phyloP scores from a whole-genome alignment of 2,329 filamentous ascomycete genomes.

The Aspergillus floridensis region DNA sequence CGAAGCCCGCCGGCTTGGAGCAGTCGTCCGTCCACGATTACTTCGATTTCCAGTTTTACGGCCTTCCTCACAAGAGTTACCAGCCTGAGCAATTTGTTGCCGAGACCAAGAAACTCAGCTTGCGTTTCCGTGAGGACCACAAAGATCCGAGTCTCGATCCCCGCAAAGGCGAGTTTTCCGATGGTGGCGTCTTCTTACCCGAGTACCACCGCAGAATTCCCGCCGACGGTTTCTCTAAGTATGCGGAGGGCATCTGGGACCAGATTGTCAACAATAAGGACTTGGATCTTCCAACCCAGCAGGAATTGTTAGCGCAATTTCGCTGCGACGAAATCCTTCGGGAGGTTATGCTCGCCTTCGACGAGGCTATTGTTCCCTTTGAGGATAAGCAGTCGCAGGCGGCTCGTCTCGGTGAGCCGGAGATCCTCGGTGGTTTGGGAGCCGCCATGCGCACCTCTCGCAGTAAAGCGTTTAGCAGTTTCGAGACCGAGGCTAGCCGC shows the following conservation, averaged over 20 bases:
- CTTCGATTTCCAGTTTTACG: slow-evolving; percentile 97
- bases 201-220: slow-evolving; percentile 96
- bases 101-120: slow-evolving; percentile 76
- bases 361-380: slow-evolving; percentile 74
- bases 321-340: slow-evolving; percentile 94
- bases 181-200: slow-evolving; percentile 80
- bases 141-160: slow-evolving; percentile 63
- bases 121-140: slow-evolving; percentile 78
- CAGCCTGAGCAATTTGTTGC: slow-evolving; percentile 86
- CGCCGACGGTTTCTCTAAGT: slow-evolving; percentile 92
- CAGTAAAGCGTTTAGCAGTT: slow-evolving; percentile 71
- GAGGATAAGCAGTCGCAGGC: slow-evolving; percentile 82
- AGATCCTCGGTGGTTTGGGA: slow-evolving; percentile 74
- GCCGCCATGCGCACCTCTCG: slow-evolving; percentile 69
- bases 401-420: slow-evolving; percentile 66
- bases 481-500: slow-evolving; percentile 84
- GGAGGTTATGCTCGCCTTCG: slow-evolving; percentile 81
- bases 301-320: slow-evolving; percentile 95
- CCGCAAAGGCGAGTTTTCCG: slow-evolving; percentile 65
- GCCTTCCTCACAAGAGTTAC: slow-evolving; percentile 92
- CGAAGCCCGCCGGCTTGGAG: slow-evolving; percentile 86
- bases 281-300: slow-evolving; percentile 90
- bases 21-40: slow-evolving; percentile 90
- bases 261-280: slow-evolving; percentile 99
- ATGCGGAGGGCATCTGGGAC: slow-evolving; percentile 93